Base-by-base conservation (phyloP, 768 basidiomycete species). In the Lactarius deliciosus region DNA sequence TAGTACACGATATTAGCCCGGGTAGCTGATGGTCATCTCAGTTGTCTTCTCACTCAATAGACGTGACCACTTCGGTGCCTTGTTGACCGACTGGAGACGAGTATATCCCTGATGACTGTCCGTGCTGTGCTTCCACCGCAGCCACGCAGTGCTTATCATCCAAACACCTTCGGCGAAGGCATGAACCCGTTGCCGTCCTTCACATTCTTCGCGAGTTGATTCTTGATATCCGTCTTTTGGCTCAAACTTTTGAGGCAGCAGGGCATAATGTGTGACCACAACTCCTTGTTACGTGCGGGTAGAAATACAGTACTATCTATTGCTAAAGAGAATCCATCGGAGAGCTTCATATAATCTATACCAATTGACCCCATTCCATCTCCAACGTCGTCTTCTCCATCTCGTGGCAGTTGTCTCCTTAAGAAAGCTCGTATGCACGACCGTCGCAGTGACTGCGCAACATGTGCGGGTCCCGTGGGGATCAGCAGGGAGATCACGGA, bases 71-170 rank as follows among this genome's bases (percentile, higher is more conserved):
- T 20, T 47, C 60, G 40, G 20, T 36, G 50, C 34, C 53, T 72
- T 71, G 7, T 73, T 16, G 80, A 81, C 60, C 82, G 77, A 50
- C 76, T 75, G 10, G 91, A 93, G 74, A 98, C 97, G 45, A 98
- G 85, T 53, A 93, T 84, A 69, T 96, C 94, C 75, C 98, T 98
- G 74, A 98, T 82, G 7, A 96, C 87, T 74, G 85, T 1, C 94
- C 96, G 71, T 98, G 95, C 71, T 96, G 94, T 1, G 92, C 92
- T 74, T 98, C 95, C 3, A 89, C 83, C 0, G 94, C 88, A 61
- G 72, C 30, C 11, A 55, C 61, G 50, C 9, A 13, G 30, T 36
- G 20, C 1, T 22, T 10, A 34, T 63, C 13, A 38, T 43, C 57
- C n/a, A 40, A 18, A 20, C 30, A 69, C 2, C 36, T 36, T 43